phyloP scores from a whole-genome alignment of 305 asterid genomes.

The Solanum hybrid region DNA sequence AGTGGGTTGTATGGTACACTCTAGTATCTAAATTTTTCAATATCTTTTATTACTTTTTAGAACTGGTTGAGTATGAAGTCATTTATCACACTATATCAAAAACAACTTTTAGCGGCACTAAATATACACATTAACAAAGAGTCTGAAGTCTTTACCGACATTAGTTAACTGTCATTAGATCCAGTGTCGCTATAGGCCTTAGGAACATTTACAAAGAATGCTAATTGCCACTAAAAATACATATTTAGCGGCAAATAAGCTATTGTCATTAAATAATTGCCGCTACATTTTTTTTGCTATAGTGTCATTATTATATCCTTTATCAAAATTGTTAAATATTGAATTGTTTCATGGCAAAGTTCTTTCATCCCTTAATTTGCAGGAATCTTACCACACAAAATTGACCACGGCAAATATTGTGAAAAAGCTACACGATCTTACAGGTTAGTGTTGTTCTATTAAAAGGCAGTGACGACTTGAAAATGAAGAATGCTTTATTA shows the following conservation, averaged over 20 bases:
- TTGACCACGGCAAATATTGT: constrained; percentile 52
- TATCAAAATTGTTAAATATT: background rate
- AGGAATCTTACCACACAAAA: constrained; percentile 52
- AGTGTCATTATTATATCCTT: background rate
- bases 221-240: background rate
- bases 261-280: too few relatives aligned
- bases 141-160: background rate
- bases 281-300: background rate
- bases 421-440: constrained; percentile 60
- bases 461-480: background rate
- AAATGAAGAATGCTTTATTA: background rate
- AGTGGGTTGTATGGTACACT: constrained; percentile 35
- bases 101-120: background rate
- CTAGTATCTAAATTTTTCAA: background rate
- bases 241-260: background rate
- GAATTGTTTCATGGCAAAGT: constrained; percentile 6
- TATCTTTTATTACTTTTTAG: background rate
- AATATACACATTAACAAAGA: background rate
- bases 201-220: background rate
- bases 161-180: background rate
- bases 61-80: background rate
- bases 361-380: constrained; percentile 10
- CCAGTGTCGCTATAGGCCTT: background rate
- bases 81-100: background rate
- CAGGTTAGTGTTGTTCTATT: constrained; percentile 33